Evolutionary conservation across 2,329 filamentous ascomycete species (phyloP).

Genomic region (Claviceps sp.): DNA sequence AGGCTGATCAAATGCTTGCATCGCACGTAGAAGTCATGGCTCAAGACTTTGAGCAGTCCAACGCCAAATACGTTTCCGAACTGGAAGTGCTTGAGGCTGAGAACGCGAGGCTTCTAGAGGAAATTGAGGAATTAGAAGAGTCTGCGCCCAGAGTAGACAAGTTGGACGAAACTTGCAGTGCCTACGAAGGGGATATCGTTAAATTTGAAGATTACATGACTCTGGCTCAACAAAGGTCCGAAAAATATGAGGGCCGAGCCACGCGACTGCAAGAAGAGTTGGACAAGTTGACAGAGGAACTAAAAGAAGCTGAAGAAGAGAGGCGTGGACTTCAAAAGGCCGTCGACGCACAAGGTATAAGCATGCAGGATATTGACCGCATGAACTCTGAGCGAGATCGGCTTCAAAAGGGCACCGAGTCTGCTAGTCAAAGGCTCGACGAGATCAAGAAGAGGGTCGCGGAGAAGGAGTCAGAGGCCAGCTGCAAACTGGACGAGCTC

Average conservation of each 20-base stretch:
- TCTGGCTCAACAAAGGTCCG: conserved; percentile 67
- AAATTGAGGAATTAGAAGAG: conserved; percentile 83
- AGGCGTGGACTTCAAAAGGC: conserved; percentile 65
- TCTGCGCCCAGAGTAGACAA: conserved; percentile 71
- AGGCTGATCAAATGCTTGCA: conserved; percentile 61
- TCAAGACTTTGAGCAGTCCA: conserved; percentile 69
- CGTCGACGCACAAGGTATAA: conserved; percentile 87
- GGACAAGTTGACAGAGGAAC: conserved; percentile 60
- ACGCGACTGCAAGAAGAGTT: conserved; percentile 78
- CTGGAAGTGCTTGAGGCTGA: conserved; percentile 78
- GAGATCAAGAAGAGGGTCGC: conserved; percentile 72
- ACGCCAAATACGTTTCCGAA: conserved; percentile 73
- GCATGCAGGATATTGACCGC: conserved; percentile 96
- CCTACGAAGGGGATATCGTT: conserved; percentile 83
- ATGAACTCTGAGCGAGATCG: conserved; percentile 94
- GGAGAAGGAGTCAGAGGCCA: conserved; percentile 81
- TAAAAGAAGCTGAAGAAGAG: conserved; percentile 73
- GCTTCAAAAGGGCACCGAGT: conserved; percentile 77
- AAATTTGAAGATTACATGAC: conserved; percentile 96
- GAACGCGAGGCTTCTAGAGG: conserved; percentile 64
- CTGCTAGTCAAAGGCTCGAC: conserved; percentile 61
- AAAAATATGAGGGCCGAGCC: conserved; percentile 75
- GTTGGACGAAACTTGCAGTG: conserved; percentile 79
- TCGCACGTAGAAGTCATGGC: conserved; percentile 86
- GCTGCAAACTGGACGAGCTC: conserved; percentile 77